Base-by-base conservation (phyloP, 495 filamentous ascomycete genomes). In the Platismatia glauca region DNA sequence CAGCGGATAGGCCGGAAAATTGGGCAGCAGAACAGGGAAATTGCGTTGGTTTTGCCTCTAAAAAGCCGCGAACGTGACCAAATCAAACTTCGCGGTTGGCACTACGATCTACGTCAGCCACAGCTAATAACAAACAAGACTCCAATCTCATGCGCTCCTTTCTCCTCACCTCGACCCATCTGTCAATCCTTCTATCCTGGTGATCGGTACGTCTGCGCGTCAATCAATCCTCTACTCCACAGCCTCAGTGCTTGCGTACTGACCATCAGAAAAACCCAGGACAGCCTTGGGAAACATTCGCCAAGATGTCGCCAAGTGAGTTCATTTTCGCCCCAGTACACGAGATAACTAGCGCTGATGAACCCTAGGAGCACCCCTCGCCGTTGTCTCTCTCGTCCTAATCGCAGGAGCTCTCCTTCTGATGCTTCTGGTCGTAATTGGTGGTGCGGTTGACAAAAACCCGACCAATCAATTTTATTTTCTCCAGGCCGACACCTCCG, bases 401-500 rank as follows among this genome's bases (percentile, higher is more conserved):
- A 86, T 89, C 73, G 84, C 84, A 60, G 84, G 82, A 63, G 84
- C 89, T 34, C 74, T 89, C 60, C 76, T 95, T 48, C 74, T 96
- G 66, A 86, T 91, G 60, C 88, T 91, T 75, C 84, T 96, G 72
- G 81, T 90, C 59, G 77, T 96, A 55, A 81, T 96, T 33, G 89
- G 83, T 31, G 91, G 89, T 56, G 74, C 80, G 8, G 78, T 76
- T 37, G 75, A 80, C 64, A 72, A 71, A 15, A 80, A 73, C 16
- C 91, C 91, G 7, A 77, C 90, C 22, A 82, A 86, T 66, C 67
- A 86, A 48, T 88, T 90, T 67, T 96, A 86, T 77, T 95, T 95
- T 80, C 83, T 96, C 37, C 81, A 87, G 70, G 87, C 86, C 67
- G 79, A 84, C 71, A 93, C 89, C 18, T 73, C 76, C 53, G 82